Evolutionary conservation across 2,329 filamentous ascomycete genomes (phyloP).

Genomic region (Penicillium glabrum): DNA sequence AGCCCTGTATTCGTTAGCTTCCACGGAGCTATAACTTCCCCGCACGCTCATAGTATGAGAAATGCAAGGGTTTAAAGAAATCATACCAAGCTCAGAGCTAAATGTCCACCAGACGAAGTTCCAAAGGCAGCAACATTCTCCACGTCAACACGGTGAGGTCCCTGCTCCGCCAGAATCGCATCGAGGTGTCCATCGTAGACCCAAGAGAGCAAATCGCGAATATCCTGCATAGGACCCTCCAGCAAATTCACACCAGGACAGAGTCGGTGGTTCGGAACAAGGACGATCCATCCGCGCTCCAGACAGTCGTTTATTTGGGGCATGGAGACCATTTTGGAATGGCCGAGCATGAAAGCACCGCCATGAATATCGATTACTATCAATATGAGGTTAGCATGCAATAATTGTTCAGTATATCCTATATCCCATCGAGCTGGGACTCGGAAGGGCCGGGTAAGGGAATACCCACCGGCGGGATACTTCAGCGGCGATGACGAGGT

Average conservation of each 20-base stretch:
- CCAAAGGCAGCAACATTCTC: conserved; percentile 46
- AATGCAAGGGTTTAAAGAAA: not conserved
- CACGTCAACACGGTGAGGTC: conserved; percentile 20
- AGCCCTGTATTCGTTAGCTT: conserved; percentile 31
- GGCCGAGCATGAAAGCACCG: conserved; percentile 47
- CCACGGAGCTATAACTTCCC: not conserved
- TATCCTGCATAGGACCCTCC: conserved; percentile 50
- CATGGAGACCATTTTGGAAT: conserved; percentile 40
- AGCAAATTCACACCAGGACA: conserved; percentile 50
- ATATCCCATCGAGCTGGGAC: not conserved
- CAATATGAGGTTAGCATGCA: not conserved
- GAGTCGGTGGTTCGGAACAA: conserved; percentile 34
- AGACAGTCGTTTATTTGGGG: conserved; percentile 42
- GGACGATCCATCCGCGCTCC: conserved; percentile 39
- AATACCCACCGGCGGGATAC: conserved; percentile 23
- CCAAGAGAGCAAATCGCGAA: conserved; percentile 47
- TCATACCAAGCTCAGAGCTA: conserved; percentile 46
- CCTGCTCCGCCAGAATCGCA: conserved; percentile 20
- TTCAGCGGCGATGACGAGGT: conserved; percentile 8
- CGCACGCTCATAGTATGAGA: not conserved
- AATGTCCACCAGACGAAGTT: conserved; percentile 50
- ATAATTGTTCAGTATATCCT: not conserved
- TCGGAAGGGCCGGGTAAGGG: not conserved
- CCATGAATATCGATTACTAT: conserved; percentile 46
- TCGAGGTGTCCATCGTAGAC: conserved; percentile 36